Evolutionary conservation across 129 eudicot genomes (phyloP).

Genomic region (Lonicera japonica): DNA sequence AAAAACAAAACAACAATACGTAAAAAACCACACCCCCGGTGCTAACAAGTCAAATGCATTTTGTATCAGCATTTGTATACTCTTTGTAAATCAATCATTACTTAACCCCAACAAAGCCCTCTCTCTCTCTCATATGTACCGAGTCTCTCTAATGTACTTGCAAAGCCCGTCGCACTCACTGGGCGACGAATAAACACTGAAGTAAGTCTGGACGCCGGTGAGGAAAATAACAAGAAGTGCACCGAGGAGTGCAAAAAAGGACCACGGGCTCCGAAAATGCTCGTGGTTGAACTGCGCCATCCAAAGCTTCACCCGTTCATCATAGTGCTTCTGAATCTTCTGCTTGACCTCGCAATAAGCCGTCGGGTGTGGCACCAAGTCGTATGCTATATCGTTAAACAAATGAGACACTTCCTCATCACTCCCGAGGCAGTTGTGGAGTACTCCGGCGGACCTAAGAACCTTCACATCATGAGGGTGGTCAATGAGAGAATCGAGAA

Average conservation of each 20-base stretch:
- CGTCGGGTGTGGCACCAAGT: neutral
- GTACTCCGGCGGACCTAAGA: neutral
- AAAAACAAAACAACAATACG: too few species aligned
- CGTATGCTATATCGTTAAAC: neutral
- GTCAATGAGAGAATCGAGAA: constrained; percentile 29
- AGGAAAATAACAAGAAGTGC: neutral
- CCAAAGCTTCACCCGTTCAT: neutral
- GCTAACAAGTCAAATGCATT: too few species aligned
- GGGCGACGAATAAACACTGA: neutral
- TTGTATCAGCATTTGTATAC: too few species aligned
- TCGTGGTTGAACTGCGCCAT: neutral
- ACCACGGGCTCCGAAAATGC: neutral
- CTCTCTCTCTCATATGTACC: too few species aligned
- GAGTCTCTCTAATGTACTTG: too few species aligned
- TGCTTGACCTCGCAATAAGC: neutral
- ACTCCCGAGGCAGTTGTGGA: constrained; percentile 6
- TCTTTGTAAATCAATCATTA: too few species aligned
- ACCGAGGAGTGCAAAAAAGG: neutral
- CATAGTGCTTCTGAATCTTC: neutral
- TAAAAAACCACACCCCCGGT: too few species aligned
- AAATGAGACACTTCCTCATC: neutral
- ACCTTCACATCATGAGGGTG: constrained; percentile 1
- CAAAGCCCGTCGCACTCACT: too few species aligned
- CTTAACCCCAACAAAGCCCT: too few species aligned
- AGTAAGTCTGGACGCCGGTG: neutral